Percentiles rank a stretch among this genome's conserved stretches.
Evolutionary conservation across 805 yeast species (phyloP).

Genomic region (Pichia californica): DNA sequence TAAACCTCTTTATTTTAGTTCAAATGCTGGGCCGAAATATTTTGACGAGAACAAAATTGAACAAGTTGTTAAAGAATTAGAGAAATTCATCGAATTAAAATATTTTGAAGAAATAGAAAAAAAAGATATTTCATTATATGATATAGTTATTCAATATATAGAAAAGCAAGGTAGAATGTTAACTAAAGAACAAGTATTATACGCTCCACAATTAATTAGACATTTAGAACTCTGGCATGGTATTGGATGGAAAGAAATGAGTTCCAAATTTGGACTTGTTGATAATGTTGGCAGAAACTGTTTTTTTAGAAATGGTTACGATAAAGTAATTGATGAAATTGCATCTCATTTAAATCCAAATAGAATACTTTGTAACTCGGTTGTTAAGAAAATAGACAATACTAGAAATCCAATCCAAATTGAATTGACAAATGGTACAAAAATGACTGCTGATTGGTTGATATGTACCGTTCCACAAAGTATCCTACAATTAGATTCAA

Average conservation of each 20-base stretch:
- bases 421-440: slow-evolving; percentile 28
- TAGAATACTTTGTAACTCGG: slow-evolving; percentile 35
- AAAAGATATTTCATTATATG: slow-evolving; percentile 47
- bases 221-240: slow-evolving; percentile 78
- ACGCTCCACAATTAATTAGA: slow-evolving; percentile 48
- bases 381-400: slow-evolving; percentile 36
- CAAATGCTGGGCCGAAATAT: slow-evolving; percentile 12
- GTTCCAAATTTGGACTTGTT: slow-evolving; percentile 63
- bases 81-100: slow-evolving; percentile 50
- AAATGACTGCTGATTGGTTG: slow-evolving; percentile 43
- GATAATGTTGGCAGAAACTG: slow-evolving; percentile 77
- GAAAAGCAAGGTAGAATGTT: slow-evolving; percentile 40
- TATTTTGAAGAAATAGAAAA: slow-evolving; percentile 43
- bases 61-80: slow-evolving; percentile 50
- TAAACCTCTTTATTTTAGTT: slow-evolving; percentile 22
- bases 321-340: slow-evolving; percentile 42
- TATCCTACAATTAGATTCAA: slow-evolving; percentile 39
- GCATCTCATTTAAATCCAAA: slow-evolving; percentile 33
- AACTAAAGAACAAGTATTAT: slow-evolving; percentile 43
- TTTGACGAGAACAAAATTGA: slow-evolving; percentile 26
- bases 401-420: slow-evolving; percentile 22
- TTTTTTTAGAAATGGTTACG: slow-evolving; percentile 57
- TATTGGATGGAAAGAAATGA: slow-evolving; percentile 54
- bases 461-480: slow-evolving; percentile 79
- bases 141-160: slow-evolving; percentile 39